Base-by-base conservation (phyloP, 2,329 filamentous ascomycete genomes). In the Colletotrichum somersetense region DNA sequence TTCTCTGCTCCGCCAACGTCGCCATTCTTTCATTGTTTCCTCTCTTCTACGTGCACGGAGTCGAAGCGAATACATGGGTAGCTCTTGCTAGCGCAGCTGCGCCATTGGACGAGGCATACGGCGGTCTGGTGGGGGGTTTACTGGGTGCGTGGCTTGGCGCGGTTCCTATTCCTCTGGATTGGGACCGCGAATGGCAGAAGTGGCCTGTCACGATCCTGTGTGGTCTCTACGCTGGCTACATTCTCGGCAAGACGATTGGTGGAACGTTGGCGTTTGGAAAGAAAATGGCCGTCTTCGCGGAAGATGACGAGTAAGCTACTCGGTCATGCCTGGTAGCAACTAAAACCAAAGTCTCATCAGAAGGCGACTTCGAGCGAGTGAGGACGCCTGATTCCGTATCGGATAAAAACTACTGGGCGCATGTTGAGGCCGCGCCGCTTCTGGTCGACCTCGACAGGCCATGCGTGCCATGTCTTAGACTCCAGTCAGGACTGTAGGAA, bases 181-280 rank as follows among this genome's bases (percentile, higher is more conserved):
- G 96, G 96, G 96, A 99, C 81, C 91, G 96, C n/a, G 95, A 97
- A 77, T 99, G 96, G 96, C 96, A 99, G 88, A 93, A 92, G 81
- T 99, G 96, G 93, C 96, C 96, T 0, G 92, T 98, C 59, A 99
- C 96, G 0, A 93, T 99, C 71, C 83, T 98, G 5, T 91, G 89
- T 2, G 96, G 96, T 3, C 87, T 93, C 23, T 98, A 97, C 81
- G 82, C 89, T 7, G 96, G 96, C 1, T 95, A 93, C 81, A 86
- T 89, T 1, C 75, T 93, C 16, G 95, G 95, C 1, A 91, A 92
- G 79, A 77, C 89, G 67, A 75, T 90, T 23, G 91, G 91, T 0
- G 88, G 88, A 3, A 84, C 82, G 1, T 62, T 88, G 70, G 81
- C 83, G 8, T 86, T 83, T 75, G 87, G 86, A 46, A 85, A 80